Evolutionary conservation across 768 basidiomycete species (phyloP).

Genomic region (Mycena kentingensis): DNA sequence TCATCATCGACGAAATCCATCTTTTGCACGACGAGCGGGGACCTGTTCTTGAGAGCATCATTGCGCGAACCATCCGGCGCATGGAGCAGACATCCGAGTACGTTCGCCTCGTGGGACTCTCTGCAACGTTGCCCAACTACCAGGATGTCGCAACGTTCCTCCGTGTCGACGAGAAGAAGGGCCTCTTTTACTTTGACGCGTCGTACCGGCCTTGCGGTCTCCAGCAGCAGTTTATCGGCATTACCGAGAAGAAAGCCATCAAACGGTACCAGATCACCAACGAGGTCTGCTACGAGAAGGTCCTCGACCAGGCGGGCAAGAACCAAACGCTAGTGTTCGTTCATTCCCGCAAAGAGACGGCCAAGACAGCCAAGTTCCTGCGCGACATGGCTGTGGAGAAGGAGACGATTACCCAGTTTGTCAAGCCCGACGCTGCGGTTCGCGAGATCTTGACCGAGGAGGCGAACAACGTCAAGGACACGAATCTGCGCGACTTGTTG

Average conservation of each 20-base stretch:
- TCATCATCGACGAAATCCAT: constrained; percentile 99
- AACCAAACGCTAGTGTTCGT: constrained; percentile 96
- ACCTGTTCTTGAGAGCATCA: constrained; percentile 89
- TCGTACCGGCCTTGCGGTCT: constrained; percentile 92
- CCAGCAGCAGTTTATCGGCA: constrained; percentile 94
- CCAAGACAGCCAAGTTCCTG: constrained; percentile 93
- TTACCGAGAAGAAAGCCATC: constrained; percentile 99
- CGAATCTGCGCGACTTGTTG: constrained; percentile 82
- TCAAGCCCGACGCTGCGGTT: constrained; percentile 89
- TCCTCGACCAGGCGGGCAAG: constrained; percentile 85
- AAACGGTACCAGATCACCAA: constrained; percentile 98
- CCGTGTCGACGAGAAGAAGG: constrained; percentile 87
- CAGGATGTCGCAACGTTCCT: constrained; percentile 97
- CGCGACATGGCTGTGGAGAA: constrained; percentile 95
- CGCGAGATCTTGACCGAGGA: constrained; percentile 89
- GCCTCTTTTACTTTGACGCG: constrained; percentile 96
- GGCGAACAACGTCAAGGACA: constrained; percentile 78
- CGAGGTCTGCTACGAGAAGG: constrained; percentile 98
- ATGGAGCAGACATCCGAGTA: constrained; percentile 96
- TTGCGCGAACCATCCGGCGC: constrained; percentile 85
- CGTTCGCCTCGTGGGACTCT: constrained; percentile 91
- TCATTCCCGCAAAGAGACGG: constrained; percentile 97
- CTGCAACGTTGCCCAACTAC: constrained; percentile 98
- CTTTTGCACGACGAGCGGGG: constrained; percentile 97
- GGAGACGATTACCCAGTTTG: constrained; percentile 94